Evolutionary conservation across 73 alveolate genomes (phyloP).

Genomic region (Tetrahymena elliotti): DNA sequence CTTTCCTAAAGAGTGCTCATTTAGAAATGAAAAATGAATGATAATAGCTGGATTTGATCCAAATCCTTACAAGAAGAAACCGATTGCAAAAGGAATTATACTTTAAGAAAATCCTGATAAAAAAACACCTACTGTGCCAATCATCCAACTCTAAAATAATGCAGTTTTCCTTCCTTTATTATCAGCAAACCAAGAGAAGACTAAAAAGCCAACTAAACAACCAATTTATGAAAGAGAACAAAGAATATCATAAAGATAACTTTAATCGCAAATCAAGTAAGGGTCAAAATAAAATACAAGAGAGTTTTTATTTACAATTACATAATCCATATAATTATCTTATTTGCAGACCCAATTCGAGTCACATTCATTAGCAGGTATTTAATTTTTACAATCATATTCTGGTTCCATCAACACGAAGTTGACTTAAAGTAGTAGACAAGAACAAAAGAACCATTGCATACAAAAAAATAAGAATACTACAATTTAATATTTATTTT

Average conservation of each 20-base stretch:
- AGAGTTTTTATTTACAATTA: neutral
- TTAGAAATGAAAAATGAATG: conserved; percentile 19
- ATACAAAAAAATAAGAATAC: conserved; percentile 16
- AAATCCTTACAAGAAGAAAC: conserved; percentile 10
- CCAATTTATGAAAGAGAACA: conserved; percentile 14
- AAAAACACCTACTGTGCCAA: conserved; percentile 9
- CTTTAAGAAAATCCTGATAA: neutral
- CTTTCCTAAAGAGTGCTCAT: conserved; percentile 31
- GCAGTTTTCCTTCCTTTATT: conserved; percentile 29
- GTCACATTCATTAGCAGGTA: neutral
- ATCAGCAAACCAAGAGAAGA: conserved; percentile 25
- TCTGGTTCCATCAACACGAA: neutral
- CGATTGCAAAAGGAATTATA: neutral
- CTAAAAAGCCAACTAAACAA: conserved; percentile 9
- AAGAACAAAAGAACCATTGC: conserved; percentile 18
- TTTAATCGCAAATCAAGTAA: conserved; percentile 1
- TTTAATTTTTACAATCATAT: neutral
- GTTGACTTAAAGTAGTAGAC: neutral
- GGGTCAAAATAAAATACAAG: neutral
- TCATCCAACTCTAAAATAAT: neutral
- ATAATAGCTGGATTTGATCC: conserved; percentile 34
- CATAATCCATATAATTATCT: neutral
- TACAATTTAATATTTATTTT: neutral
- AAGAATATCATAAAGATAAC: neutral
- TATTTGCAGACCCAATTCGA: conserved; percentile 2